Evolutionary conservation across 2,329 filamentous ascomycete species (phyloP), one percentile per base, ranked within the genome.

Genomic region (Teratosphaeria pseudoeucalypti): DNA sequence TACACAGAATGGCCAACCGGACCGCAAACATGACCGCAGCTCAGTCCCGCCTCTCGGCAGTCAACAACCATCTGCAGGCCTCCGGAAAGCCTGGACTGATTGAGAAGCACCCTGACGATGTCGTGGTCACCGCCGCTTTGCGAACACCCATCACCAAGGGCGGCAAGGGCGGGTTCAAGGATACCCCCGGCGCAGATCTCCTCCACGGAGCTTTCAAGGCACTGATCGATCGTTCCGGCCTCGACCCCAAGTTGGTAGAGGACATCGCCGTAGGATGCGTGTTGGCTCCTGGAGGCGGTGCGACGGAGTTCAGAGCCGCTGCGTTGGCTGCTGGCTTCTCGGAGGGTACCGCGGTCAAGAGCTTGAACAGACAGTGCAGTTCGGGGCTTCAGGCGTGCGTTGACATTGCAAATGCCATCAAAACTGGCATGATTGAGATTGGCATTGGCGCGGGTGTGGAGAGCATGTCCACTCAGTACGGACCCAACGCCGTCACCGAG

Each of bases 291-390:
- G 94, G 94, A 63, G 94, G 91, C 67, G 94, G 92, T 66, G 94
- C 94, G 26, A 97, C 94, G 54, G 94, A 97, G 79, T 96, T 96
- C 85, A 88, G 94, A 65, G 94, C 91, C 61, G 94, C 94, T 39
- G 87, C 87, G 58, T 81, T 97, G 60, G 90, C 90, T 6, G 94
- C 94, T 56, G 94, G 94, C 54, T 95, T 97, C 80, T 89, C 94
- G 52, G 88, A 89, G 69, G 82, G 84, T 19, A 84, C 91, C 5
- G 88, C 91, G n/a, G 88, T 95, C 60, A 90, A 89, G 77, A 85
- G 86, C 60, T 78, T 96, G 74, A 99, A 97, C 58, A 82, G 94
- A 70, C 92, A 97, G 79, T 99, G 94, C 80, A 95, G 89, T 14
- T 92, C 87, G 47, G 92, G 94, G 58, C 83, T 97, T 34, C 91